phyloP scores from a whole-genome alignment of 2,329 filamentous ascomycete species.

The Phaeosphaeriaceae sp. region DNA sequence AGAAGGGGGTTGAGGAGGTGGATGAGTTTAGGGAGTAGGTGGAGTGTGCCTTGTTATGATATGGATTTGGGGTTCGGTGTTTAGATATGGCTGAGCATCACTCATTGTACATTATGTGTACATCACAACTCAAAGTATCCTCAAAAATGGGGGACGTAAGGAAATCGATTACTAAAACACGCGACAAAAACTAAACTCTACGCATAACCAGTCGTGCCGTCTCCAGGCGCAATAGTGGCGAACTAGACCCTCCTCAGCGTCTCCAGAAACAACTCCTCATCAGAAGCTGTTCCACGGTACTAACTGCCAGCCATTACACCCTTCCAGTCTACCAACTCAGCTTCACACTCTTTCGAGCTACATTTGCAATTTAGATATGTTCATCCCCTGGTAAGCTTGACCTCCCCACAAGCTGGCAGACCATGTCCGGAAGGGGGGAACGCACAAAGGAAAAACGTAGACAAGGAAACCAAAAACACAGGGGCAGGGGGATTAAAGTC shows the following conservation, averaged over 20 bases:
- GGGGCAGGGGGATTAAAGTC: constrained; percentile 42
- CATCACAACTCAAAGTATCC: constrained; percentile 6
- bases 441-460: constrained; percentile 37
- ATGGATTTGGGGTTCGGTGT: too few species aligned
- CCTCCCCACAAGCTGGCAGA: constrained; percentile 52
- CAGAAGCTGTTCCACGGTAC: constrained; percentile 14
- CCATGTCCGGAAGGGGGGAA: constrained; percentile 46
- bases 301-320: constrained; percentile 29
- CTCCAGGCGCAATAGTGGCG: constrained; percentile 33
- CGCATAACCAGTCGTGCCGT: constrained; percentile 13
- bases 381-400: constrained; percentile 47
- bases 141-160: constrained; percentile 1
- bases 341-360: constrained; percentile 25
- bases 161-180: constrained; percentile 19
- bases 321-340: constrained; percentile 29
- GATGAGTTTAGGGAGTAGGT: constrained; percentile 19
- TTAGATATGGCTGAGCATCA: neutral
- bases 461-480: constrained; percentile 33
- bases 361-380: constrained; percentile 45
- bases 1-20: constrained; percentile 28
- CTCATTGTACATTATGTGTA: constrained; percentile 3
- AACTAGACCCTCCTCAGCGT: constrained; percentile 30
- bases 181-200: constrained; percentile 12
- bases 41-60: neutral
- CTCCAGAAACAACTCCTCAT: constrained; percentile 38